Evolutionary conservation across 78 protist genomes (phyloP).

Genomic region (Dictyostelium purpureum): DNA sequence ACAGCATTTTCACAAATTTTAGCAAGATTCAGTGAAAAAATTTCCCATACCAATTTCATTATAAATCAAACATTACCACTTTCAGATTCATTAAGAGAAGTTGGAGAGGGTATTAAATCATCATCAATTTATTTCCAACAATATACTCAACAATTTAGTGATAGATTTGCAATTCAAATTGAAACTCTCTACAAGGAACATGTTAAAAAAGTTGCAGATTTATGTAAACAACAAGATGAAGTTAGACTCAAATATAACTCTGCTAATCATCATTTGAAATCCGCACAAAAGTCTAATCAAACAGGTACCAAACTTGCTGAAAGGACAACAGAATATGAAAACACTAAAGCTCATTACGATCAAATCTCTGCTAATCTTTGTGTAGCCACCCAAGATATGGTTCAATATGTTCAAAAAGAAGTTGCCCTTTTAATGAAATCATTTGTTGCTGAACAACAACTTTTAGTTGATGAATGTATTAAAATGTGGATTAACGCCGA

Average conservation of each 20-base stretch:
- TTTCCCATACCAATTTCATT: constrained; percentile 57
- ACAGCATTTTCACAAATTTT: constrained; percentile 19
- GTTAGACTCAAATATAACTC: constrained; percentile 27
- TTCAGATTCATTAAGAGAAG: constrained; percentile 54
- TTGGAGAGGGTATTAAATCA: constrained; percentile 44
- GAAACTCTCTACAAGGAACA: neutral
- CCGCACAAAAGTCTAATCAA: constrained; percentile 26
- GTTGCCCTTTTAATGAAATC: constrained; percentile 19
- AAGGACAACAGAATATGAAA: constrained; percentile 27
- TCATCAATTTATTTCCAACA: constrained; percentile 48
- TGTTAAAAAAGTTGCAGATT: constrained; percentile 17
- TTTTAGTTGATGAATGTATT: constrained; percentile 50
- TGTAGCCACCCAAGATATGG: constrained; percentile 9
- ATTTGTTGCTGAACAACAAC: constrained; percentile 53
- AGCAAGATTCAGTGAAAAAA: constrained; percentile 41
- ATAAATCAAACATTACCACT: constrained; percentile 69
- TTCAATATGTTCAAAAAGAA: constrained; percentile 29
- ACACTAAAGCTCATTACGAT: constrained; percentile 34
- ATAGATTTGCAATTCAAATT: constrained; percentile 34
- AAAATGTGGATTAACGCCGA: constrained; percentile 57
- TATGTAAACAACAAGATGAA: constrained; percentile 58
- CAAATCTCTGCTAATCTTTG: constrained; percentile 7
- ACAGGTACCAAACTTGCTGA: constrained; percentile 27
- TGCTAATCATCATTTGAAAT: neutral
- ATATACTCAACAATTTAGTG: constrained; percentile 46